Base-by-base conservation (phyloP, 1,284 basidiomycete species). In the Pascua sp. region DNA sequence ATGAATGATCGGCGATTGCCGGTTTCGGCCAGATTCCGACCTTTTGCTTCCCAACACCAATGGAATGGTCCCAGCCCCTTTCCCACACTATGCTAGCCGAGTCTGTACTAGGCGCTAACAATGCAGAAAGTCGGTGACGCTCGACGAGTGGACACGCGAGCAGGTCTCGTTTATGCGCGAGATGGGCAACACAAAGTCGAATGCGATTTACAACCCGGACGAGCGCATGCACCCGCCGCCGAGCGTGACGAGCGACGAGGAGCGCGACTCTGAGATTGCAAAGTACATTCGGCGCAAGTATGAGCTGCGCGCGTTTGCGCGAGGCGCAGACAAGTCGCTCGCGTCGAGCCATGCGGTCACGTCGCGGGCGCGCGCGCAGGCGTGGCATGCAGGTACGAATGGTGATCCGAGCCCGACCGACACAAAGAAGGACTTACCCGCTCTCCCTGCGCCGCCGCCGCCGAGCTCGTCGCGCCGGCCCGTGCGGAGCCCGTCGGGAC, bases 101-200 rank as follows among this genome's bases (percentile, higher is more conserved):
- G 32, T 37, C 16, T 39, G 37, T 47, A 7, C 12, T 7, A 24
- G 5, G 32, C 32, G 24, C 49, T 46, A 16, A 51, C 37, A 32
- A 4, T 32, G 2, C 51, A 76, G 72, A 32, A 78, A 77, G 61
- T 73, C 71, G 12, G 70, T 75, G 36, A 77, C 75, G 3, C 65
- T 76, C n/a, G 75, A 77, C 60, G 69, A 69, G 18, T 78, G 76
- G 76, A 67, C 74, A 7, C 67, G 75, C 38, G 75, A 77, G 18
- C 36, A 76, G 55, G 71, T 78, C 38, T 51, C 56, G 42, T 40
- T 56, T 11, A 73, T 77, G 68, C 62, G 66, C 18, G 43, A 56
- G 7, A 68, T 72, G 5, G 76, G 76, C 15, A 78, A 78, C 61
- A 66, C 47, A 24, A 61, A 61, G 45, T 68, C 68, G 32, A 78